Evolutionary conservation across 2,329 filamentous ascomycete species (phyloP).

Genomic region (Fusarium sp.): DNA sequence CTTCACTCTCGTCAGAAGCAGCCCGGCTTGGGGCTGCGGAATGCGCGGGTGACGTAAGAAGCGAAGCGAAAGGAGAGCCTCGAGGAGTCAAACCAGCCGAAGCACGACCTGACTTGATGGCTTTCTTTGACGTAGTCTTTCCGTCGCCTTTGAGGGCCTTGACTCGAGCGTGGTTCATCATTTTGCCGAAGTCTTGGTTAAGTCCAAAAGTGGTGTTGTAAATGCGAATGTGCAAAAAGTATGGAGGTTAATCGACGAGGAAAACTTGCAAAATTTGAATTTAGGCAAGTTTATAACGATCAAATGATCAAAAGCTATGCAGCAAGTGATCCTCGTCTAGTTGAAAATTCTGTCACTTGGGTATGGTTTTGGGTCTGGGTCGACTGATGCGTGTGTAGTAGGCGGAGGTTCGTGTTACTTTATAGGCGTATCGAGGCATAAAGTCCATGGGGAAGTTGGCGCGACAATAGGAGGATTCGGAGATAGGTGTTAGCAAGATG

Average conservation of each 20-base stretch:
- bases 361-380: constrained; percentile 34
- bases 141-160: constrained; percentile 74
- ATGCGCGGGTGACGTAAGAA: constrained; percentile 63
- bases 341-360: constrained; percentile 29
- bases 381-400: constrained; percentile 33
- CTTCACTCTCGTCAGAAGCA: constrained; percentile 68
- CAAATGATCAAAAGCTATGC: constrained; percentile 22
- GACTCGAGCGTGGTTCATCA: constrained; percentile 72
- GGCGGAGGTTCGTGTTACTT: constrained; percentile 28
- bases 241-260: constrained; percentile 31
- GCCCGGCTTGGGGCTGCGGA: constrained; percentile 70
- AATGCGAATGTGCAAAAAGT: neutral
- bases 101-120: constrained; percentile 65
- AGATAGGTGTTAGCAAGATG: constrained; percentile 24
- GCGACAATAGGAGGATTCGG: neutral
- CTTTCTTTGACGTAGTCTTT: constrained; percentile 77
- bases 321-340: constrained; percentile 40
- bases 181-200: neutral
- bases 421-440: constrained; percentile 36
- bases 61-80: constrained; percentile 66
- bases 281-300: constrained; percentile 1
- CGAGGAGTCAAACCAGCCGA: constrained; percentile 66
- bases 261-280: constrained; percentile 33
- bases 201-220: neutral
- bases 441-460: constrained; percentile 40